Percentiles rank a stretch among this genome's conserved stretches.
These are phyloP conservation scores for Quercus phellos DNA, from an alignment of 331 rosid genomes.

Conservation along the genomic window DNA sequence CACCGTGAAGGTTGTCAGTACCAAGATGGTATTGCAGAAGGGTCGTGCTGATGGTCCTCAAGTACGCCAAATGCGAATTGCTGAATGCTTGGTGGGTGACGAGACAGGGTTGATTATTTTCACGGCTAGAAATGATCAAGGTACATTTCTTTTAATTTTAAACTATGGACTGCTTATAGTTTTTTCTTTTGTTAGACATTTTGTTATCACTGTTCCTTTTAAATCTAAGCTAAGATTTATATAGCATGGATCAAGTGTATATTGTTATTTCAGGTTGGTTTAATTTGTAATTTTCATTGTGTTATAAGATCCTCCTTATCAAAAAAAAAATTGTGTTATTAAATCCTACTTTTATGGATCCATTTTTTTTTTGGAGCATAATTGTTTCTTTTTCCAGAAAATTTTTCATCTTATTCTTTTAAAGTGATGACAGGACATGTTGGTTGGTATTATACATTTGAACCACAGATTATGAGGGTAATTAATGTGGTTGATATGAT, in stretches of 20 bases:
- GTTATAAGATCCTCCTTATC: neutral
- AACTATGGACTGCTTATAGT: neutral
- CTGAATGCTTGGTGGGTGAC: conserved; percentile 92
- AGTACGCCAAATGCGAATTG: conserved; percentile 88
- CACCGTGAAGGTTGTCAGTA: conserved; percentile 71
- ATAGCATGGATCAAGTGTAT: neutral
- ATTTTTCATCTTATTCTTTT: neutral
- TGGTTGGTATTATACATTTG: neutral
- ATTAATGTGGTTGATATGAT: neutral
- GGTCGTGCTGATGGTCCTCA: conserved; percentile 92
- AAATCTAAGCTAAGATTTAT: neutral
- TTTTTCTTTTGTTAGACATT: neutral
- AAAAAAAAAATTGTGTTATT: neutral
- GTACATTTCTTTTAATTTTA: conserved; percentile 20
- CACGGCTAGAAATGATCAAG: conserved; percentile 96
- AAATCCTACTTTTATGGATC: neutral
- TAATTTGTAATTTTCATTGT: neutral
- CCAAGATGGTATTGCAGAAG: conserved; percentile 84
- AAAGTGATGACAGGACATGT: neutral
- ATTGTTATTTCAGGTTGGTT: neutral
- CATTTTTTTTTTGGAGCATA: neutral
- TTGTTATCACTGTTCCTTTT: neutral
- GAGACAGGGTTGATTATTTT: conserved; percentile 86
- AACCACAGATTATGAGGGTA: neutral
- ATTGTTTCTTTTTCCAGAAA: neutral